These are phyloP conservation scores for Stenocarpella maydis DNA, from an alignment of 2,329 filamentous ascomycete genomes.

Conservation along the genomic window DNA sequence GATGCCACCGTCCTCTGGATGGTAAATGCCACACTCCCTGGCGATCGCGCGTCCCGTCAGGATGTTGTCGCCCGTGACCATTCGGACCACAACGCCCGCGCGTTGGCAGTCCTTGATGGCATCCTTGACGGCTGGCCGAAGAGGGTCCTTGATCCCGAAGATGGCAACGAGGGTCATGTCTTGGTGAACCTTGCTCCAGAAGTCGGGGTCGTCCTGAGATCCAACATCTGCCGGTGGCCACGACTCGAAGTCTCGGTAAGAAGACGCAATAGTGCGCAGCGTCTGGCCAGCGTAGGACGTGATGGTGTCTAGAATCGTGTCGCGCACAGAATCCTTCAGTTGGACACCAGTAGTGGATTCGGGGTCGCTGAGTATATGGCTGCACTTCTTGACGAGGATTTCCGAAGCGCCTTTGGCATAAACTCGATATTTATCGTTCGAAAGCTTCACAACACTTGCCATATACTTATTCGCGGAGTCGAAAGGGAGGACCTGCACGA, in stretches of 20 bases:
- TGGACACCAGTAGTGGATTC: conserved; percentile 54
- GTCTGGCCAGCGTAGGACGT: conserved; percentile 71
- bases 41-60: conserved; percentile 71
- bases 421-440: conserved; percentile 56
- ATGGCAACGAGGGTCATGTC: conserved; percentile 78
- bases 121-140: conserved; percentile 71
- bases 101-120: conserved; percentile 73
- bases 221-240: conserved; percentile 75
- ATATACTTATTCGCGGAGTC: conserved; percentile 65
- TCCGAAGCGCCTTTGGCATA: conserved; percentile 67
- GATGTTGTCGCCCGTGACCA: conserved; percentile 77
- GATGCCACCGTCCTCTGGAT: conserved; percentile 31
- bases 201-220: conserved; percentile 62
- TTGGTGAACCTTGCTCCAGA: conserved; percentile 67
- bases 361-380: conserved; percentile 55
- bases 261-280: conserved; percentile 77
- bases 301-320: conserved; percentile 63
- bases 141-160: conserved; percentile 79
- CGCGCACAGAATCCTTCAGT: conserved; percentile 65
- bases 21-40: conserved; percentile 61
- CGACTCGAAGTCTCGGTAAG: conserved; percentile 75
- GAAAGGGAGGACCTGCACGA: conserved; percentile 61
- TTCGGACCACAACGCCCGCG: conserved; percentile 76
- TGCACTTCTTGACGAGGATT: conserved; percentile 58
- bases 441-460: conserved; percentile 60